A percentile compares a stretch with the other conserved stretches of the same genome.
phyloP scores from a whole-genome alignment of 257 asterid species.

The Salvia rosmarinus region DNA sequence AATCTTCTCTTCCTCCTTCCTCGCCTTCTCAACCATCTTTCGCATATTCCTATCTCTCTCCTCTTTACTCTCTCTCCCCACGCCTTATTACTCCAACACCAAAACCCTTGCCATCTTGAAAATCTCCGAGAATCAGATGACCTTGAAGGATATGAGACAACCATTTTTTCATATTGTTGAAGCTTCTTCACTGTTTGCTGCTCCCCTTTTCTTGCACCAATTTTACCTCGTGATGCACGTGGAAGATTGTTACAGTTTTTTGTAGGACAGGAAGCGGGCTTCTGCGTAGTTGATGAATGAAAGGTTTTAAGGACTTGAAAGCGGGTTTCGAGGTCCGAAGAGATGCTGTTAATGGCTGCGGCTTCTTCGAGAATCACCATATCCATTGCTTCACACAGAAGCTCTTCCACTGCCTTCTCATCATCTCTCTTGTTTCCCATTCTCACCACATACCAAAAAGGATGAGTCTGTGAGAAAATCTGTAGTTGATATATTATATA shows the following conservation, averaged over 20 bases:
- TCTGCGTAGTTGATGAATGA: no score
- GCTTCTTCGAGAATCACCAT: slow-evolving; percentile 1
- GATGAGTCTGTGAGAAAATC: not conserved
- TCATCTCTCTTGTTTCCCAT: not conserved
- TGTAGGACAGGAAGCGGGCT: no score
- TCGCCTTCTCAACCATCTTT: not conserved
- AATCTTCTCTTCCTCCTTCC: not conserved
- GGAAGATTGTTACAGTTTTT: no score
- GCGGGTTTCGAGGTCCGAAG: not conserved
- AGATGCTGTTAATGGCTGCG: not conserved
- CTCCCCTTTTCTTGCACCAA: no score
- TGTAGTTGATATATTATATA: not conserved
- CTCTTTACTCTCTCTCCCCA: not conserved
- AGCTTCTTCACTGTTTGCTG: no score
- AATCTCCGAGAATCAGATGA: not conserved
- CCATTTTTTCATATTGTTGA: not conserved
- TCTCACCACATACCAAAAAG: not conserved
- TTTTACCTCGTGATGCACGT: no score
- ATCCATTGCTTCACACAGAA: not conserved
- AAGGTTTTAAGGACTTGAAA: no score
- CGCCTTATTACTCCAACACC: no score
- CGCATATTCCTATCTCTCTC: not conserved
- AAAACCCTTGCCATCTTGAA: not conserved
- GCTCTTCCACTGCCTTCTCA: slow-evolving; percentile 2
- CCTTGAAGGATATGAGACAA: not conserved